phyloP scores from a whole-genome alignment of 306 rosid species.

The Carpinus fangiana region DNA sequence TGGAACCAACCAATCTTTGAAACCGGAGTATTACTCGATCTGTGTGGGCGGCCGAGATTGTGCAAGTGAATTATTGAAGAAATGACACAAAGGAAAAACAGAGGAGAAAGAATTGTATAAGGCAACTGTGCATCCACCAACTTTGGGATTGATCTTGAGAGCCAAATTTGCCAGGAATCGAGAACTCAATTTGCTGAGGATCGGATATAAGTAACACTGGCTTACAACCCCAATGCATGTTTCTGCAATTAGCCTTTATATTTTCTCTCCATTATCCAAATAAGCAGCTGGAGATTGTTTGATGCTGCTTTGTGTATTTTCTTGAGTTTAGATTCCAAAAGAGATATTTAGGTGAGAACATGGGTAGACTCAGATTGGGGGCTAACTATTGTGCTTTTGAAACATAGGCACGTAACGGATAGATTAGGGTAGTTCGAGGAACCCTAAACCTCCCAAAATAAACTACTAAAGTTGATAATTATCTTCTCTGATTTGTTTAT shows the following conservation, averaged over 20 bases:
- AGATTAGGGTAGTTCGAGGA: no score
- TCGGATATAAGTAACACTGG: constrained; percentile 89
- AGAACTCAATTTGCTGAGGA: constrained; percentile 71
- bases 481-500: no score
- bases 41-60: no score
- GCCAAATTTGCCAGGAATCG: constrained; percentile 91
- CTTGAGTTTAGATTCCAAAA: constrained; percentile 83
- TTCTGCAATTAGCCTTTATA: constrained; percentile 95
- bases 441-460: no score
- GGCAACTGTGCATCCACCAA: constrained; percentile 96
- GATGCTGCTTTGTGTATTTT: constrained; percentile 63
- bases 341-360: constrained; percentile 75
- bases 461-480: no score
- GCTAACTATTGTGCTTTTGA: constrained; percentile 58
- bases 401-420: constrained; percentile 27
- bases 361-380: constrained; percentile 82
- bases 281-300: constrained; percentile 84
- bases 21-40: no score
- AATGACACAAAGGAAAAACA: no score
- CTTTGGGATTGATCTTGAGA: constrained; percentile 95
- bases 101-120: constrained; percentile 81
- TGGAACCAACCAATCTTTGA: no score
- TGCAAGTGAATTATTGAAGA: no score
- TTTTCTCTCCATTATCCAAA: constrained; percentile 87
- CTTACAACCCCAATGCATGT: constrained; percentile 82